Evolutionary conservation across 257 asterid genomes (phyloP).

Genomic region (Solanum medicagineum): DNA sequence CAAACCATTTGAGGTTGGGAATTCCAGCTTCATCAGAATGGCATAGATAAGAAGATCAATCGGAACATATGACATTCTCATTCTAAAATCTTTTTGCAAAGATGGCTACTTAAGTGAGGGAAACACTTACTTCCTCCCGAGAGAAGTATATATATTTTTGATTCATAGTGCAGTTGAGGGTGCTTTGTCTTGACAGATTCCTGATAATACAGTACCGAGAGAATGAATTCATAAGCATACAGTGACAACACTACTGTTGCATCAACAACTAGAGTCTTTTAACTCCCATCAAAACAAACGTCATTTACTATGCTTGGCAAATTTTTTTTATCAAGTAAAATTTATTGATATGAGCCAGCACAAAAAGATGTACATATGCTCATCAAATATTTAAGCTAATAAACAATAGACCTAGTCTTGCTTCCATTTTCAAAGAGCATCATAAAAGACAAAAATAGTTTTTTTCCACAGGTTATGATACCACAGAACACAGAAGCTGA

Average conservation of each 20-base stretch:
- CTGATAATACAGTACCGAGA: slow-evolving; percentile 23
- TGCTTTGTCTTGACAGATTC: slow-evolving; percentile 77
- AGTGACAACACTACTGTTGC: not conserved
- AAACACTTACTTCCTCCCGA: slow-evolving; percentile 76
- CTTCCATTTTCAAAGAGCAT: not conserved
- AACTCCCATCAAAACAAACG: not conserved
- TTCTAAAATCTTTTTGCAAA: not conserved
- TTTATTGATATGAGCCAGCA: not conserved
- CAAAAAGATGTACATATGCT: not conserved
- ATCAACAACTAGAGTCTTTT: not conserved
- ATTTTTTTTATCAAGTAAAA: not conserved
- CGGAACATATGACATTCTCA: not conserved
- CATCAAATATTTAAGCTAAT: not conserved
- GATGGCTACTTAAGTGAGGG: slow-evolving; percentile 1
- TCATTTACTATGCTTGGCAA: not conserved
- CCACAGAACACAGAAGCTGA: not conserved
- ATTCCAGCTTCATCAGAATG: slow-evolving; percentile 52
- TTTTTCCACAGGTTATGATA: not conserved
- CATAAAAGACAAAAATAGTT: not conserved
- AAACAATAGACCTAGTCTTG: not conserved
- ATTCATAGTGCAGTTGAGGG: slow-evolving; percentile 87
- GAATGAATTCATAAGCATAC: not conserved
- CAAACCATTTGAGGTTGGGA: slow-evolving; percentile 88
- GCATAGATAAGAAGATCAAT: not conserved
- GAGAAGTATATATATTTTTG: slow-evolving; percentile 80